A percentile compares a stretch with the other conserved stretches of the same genome.
phyloP scores from a whole-genome alignment of 2,329 filamentous ascomycete species.

The Apiospora koreana region DNA sequence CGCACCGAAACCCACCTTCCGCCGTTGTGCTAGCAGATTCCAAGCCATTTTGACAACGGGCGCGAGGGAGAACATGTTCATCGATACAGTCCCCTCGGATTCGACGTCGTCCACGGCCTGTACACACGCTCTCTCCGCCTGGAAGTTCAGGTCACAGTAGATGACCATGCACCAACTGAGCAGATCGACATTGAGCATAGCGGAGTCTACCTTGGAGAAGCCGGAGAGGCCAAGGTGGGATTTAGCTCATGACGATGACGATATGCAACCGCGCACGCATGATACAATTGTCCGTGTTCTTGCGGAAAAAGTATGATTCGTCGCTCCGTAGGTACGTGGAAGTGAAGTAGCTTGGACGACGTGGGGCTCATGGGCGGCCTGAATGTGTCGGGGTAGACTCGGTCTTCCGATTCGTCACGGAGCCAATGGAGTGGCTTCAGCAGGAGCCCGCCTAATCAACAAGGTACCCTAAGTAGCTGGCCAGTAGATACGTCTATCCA shows the following conservation, averaged over 20 bases:
- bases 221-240: constrained; percentile 26
- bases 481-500: too few species aligned
- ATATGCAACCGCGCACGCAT: constrained; percentile 11
- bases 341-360: constrained; percentile 21
- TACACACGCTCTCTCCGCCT: constrained; percentile 28
- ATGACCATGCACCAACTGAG: constrained; percentile 50
- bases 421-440: constrained; percentile 21
- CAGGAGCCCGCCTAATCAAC: too few species aligned
- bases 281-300: constrained; percentile 14
- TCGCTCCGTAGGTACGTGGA: constrained; percentile 25
- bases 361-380: constrained; percentile 19
- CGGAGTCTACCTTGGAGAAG: constrained; percentile 28
- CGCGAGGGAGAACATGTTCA: constrained; percentile 11
- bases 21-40: constrained; percentile 16
- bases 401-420: constrained; percentile 27
- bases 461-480: too few species aligned
- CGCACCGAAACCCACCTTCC: constrained; percentile 19
- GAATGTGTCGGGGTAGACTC: constrained; percentile 27
- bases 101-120: constrained; percentile 19
- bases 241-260: constrained; percentile 11
- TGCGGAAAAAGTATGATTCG: constrained; percentile 9
- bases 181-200: constrained; percentile 44
- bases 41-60: constrained; percentile 16
- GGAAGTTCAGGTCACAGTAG: constrained; percentile 22
- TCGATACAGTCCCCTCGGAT: constrained; percentile 18